Base-by-base conservation (phyloP, 2,329 filamentous ascomycete genomes). In the Cytospora paraplurivora region DNA sequence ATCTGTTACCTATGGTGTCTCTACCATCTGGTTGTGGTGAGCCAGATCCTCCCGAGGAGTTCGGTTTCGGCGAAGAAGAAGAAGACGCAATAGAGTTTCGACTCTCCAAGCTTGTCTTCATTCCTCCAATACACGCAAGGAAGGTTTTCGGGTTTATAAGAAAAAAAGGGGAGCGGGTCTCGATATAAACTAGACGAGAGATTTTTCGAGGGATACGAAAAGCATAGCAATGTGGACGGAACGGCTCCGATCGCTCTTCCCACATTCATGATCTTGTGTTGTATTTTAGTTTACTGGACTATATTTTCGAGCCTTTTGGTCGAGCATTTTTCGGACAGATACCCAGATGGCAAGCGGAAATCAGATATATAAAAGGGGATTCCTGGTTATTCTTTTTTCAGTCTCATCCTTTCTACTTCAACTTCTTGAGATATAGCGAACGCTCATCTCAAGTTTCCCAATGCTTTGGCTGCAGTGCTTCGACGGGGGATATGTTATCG, bases 1-100 rank as follows among this genome's bases (percentile, higher is more conserved):
- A 77, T 96, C 38, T 96, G 93, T 75, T 98, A 97, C 74, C 72
- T 95, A 8, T 99, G 95, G 95, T 97, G 93, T 75, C 76, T 95
- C 66, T 89, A 87, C 83, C 89, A 85, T 62, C 73, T 91, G 59
- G 71, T 86, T 2, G 73, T 78, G 19, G 86, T 89, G 70, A 89
- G 87, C 71, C 83, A 84, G 51, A 70, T 86, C 51, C 63, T 85
- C 12, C 66, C 72, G 3, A 68, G 55, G 61, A 70, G 67, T 17
- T 73, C 67, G 71, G 68, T 64, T n/a, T 65, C 7, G 13, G 55
- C 61, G 33, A 75, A 71, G 41, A 69, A 71, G 41, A 69, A 67
- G 57, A 68, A 82, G 64, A 73, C 71, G 59, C 81, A 81, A 67
- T 76, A 73, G 62, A 15, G 38, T 38, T 41, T 11, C 1, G 8